Evolutionary conservation across 371 early-diverging fungal genomes (phyloP).

Genomic region (Dichotomocladium elegans): DNA sequence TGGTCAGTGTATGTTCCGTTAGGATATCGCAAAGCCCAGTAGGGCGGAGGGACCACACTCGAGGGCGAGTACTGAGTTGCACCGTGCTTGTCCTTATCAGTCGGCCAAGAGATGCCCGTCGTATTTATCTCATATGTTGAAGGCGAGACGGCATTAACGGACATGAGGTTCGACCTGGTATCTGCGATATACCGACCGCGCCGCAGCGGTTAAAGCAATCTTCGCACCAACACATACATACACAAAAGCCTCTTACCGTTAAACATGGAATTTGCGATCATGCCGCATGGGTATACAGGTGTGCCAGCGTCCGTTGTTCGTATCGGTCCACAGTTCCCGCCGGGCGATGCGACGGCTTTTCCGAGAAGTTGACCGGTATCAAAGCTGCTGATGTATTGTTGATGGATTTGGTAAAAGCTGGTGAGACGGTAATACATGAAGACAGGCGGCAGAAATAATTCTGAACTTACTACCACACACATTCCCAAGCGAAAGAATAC

Average conservation of each 20-base stretch:
- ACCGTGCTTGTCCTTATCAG: slow-evolving; percentile 74
- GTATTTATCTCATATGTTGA: slow-evolving; percentile 49
- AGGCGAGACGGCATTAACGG: slow-evolving; percentile 7
- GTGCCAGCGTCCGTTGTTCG: slow-evolving; percentile 16
- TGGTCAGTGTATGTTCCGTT: slow-evolving; percentile 57
- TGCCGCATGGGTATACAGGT: slow-evolving; percentile 93
- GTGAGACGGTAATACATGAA: slow-evolving; percentile 94
- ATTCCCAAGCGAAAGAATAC: too few species aligned
- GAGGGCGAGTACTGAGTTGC: slow-evolving; percentile 48
- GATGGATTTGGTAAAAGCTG: slow-evolving; percentile 98
- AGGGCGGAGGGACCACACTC: slow-evolving; percentile 74
- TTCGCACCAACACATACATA: not conserved
- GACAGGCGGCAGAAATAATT: too few species aligned
- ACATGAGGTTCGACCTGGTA: slow-evolving; percentile 29
- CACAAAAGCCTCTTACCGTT: too few species aligned
- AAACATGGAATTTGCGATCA: slow-evolving; percentile 97
- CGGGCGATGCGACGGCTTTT: slow-evolving; percentile 15
- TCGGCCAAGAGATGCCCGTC: slow-evolving; percentile 87
- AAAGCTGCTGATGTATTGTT: slow-evolving; percentile 91
- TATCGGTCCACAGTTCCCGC: slow-evolving; percentile 53
- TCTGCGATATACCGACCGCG: slow-evolving; percentile 16
- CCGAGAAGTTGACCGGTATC: slow-evolving; percentile 85
- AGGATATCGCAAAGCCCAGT: slow-evolving; percentile 65
- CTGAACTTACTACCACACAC: too few species aligned
- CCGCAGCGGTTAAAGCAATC: too few species aligned